phyloP scores from a whole-genome alignment of 306 rosid species.

The Pyrus bretschneideri region DNA sequence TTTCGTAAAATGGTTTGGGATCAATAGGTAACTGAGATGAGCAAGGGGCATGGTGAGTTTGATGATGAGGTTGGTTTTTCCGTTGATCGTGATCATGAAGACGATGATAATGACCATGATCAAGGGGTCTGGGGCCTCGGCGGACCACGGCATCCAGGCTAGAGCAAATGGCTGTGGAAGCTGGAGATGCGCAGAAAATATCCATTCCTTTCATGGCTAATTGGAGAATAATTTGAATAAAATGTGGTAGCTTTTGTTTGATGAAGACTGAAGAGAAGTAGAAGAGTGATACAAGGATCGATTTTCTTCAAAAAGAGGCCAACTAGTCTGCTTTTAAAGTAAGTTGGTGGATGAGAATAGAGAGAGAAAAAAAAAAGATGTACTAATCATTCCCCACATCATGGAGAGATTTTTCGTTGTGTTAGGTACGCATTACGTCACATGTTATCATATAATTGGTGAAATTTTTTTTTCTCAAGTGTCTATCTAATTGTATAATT shows the following conservation, averaged over 20 bases:
- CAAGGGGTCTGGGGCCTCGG: slow-evolving; percentile 15
- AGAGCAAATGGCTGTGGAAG: slow-evolving; percentile 61
- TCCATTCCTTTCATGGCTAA: slow-evolving; percentile 53
- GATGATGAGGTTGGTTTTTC: slow-evolving; percentile 14
- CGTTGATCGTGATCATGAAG: slow-evolving; percentile 18
- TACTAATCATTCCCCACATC: slow-evolving; percentile 21
- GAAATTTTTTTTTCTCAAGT: too few relatives aligned
- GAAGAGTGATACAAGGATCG: not conserved
- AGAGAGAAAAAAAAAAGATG: slow-evolving; percentile 1
- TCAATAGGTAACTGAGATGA: slow-evolving; percentile 58
- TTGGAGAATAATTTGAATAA: not conserved
- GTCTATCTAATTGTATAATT: too few relatives aligned
- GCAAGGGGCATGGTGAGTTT: slow-evolving; percentile 41
- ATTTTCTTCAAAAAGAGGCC: slow-evolving; percentile 10
- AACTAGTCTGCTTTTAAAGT: slow-evolving; percentile 14
- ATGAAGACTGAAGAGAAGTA: not conserved
- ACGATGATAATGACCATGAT: slow-evolving; percentile 2
- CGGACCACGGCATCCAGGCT: slow-evolving; percentile 38
- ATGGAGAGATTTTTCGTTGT: not conserved
- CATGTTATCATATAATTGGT: too few relatives aligned
- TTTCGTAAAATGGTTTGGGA: slow-evolving; percentile 50
- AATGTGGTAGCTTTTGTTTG: not conserved
- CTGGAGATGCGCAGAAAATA: slow-evolving; percentile 57
- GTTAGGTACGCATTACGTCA: too few relatives aligned
- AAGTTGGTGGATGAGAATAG: not conserved